These are phyloP conservation scores for Aphanomyces invadans DNA, from an alignment of 352 stramenopile species.

Conservation along the genomic window DNA sequence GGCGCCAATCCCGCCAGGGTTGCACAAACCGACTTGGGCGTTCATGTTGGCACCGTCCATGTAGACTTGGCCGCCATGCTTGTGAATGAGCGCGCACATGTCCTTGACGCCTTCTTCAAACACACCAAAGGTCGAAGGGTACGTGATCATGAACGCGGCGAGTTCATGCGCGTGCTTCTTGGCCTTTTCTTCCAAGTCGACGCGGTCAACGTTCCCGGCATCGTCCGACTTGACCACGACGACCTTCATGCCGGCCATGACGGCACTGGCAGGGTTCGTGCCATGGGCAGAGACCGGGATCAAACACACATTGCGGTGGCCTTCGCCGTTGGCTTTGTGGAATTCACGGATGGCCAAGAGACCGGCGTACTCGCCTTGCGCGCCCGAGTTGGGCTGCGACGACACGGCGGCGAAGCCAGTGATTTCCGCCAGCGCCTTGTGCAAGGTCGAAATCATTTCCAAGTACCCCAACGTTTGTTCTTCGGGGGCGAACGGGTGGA, in stretches of 20 bases:
- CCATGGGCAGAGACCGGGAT: slow-evolving; percentile 98
- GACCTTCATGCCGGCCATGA: slow-evolving; percentile 98
- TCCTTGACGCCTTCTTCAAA: slow-evolving; percentile 98
- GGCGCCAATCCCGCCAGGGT: slow-evolving; percentile 93
- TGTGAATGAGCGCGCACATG: slow-evolving; percentile 93
- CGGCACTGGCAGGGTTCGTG: slow-evolving; percentile 95
- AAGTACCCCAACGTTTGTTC: slow-evolving; percentile 94
- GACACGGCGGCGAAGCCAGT: slow-evolving; percentile 97
- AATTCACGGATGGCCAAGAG: slow-evolving; percentile 96
- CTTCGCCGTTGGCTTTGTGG: slow-evolving; percentile 85
- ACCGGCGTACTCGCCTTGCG: slow-evolving; percentile 97
- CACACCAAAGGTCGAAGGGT: slow-evolving; percentile 98
- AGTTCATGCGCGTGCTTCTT: slow-evolving; percentile 94
- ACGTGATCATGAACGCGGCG: slow-evolving; percentile 98
- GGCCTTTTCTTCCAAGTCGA: slow-evolving; percentile 92
- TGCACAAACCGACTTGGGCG: slow-evolving; percentile 96
- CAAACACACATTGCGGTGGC: slow-evolving; percentile 95
- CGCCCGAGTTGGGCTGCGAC: slow-evolving; percentile 96
- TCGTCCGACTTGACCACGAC: slow-evolving; percentile 95
- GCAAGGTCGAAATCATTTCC: slow-evolving; percentile 95
- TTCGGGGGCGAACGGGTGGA: slow-evolving; percentile 96
- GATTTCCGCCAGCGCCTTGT: slow-evolving; percentile 95
- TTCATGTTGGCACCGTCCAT: slow-evolving; percentile 99
- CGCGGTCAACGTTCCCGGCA: slow-evolving; percentile 93
- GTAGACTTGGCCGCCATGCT: slow-evolving; percentile 97